A percentile compares a stretch with the other conserved stretches of the same genome.
These are phyloP conservation scores for Colletotrichum filicis DNA, from an alignment of 2,329 filamentous ascomycete genomes.

Conservation along the genomic window DNA sequence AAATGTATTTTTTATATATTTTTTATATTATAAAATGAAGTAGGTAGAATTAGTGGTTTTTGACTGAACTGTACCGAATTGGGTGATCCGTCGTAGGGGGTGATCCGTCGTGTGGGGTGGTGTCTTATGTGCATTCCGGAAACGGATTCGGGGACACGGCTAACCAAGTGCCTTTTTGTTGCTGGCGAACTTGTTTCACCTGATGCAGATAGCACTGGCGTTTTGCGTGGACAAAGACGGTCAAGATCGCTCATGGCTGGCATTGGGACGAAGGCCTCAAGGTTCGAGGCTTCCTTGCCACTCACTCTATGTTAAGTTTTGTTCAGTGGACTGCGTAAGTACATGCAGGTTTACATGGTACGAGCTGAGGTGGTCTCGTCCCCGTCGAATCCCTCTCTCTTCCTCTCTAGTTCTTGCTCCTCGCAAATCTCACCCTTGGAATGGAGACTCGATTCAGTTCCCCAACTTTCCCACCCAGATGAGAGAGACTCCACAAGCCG, in stretches of 20 bases:
- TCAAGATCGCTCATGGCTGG: not conserved
- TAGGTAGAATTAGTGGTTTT: too few relatives aligned
- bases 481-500: conserved; percentile 11
- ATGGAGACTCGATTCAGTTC: not conserved
- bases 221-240: not conserved
- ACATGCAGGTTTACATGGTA: not conserved
- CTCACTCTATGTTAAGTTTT: not conserved
- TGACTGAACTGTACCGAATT: too few relatives aligned
- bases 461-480: not conserved
- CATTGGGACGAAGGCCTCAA: not conserved
- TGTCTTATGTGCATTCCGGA: conserved; percentile 21
- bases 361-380: not conserved
- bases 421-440: not conserved
- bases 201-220: not conserved
- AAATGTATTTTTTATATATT: too few relatives aligned
- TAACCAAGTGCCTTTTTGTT: not conserved
- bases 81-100: too few relatives aligned
- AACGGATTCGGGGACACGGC: conserved; percentile 10
- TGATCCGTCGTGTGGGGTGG: too few relatives aligned
- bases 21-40: too few relatives aligned
- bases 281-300: not conserved
- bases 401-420: not conserved
- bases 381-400: not conserved
- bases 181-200: conserved; percentile 24
- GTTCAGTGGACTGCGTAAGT: not conserved